Conservation (phyloP, 1,284 basidiomycete genomes). For the Cryptococcus floricola region DNA sequence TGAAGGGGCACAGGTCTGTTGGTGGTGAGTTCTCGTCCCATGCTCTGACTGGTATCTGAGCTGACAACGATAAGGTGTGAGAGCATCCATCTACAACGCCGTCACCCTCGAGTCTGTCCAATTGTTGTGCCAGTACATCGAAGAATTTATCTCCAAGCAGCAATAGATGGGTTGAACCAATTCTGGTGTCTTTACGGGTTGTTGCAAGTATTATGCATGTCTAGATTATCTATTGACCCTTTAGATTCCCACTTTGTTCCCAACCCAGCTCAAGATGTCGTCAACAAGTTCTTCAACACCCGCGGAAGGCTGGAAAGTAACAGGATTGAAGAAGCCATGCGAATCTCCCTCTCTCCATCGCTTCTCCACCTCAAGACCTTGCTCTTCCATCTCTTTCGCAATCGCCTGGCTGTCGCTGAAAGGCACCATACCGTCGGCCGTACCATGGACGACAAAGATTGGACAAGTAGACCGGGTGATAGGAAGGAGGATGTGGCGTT, state of each 20-base stretch:
- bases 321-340: constrained; percentile 2
- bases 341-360: constrained; percentile 9
- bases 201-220: no score
- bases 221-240: no score
- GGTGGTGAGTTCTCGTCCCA: constrained; percentile 53
- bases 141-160: constrained; percentile 34
- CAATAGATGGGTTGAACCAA: neutral
- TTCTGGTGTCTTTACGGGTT: no score
- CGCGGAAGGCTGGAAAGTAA: no score
- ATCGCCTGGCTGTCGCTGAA: neutral
- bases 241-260: no score
- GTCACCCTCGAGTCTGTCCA: constrained; percentile 71
- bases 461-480: neutral
- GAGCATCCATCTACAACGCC: constrained; percentile 93
- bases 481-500: constrained; percentile 3
- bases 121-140: constrained; percentile 53
- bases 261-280: no score
- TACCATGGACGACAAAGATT: constrained; percentile 7
- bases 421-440: constrained; percentile 4
- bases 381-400: neutral
- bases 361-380: neutral
- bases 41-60: neutral
- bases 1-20: constrained; percentile 77
- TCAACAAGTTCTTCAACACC: no score
- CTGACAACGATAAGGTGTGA: constrained; percentile 59